These are phyloP conservation scores for Aspergillus sp. DNA, from an alignment of 2,329 filamentous ascomycete species.

Conservation along the genomic window DNA sequence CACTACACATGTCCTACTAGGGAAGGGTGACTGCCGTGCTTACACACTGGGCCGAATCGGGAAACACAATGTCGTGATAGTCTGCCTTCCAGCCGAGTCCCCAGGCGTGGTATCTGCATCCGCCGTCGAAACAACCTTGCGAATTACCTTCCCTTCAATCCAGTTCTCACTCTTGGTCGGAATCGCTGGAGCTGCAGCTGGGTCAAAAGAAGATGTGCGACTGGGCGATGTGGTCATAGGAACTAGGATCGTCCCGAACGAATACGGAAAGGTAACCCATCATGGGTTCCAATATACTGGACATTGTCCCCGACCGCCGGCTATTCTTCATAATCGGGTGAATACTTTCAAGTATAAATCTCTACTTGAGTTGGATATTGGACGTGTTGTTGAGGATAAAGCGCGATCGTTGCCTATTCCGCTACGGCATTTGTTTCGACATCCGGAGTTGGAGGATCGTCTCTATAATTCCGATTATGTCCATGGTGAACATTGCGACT, in stretches of 20 bases:
- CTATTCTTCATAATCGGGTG: slow-evolving; percentile 6
- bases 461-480: slow-evolving; percentile 12
- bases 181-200: slow-evolving; percentile 25
- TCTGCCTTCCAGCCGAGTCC: slow-evolving; percentile 8
- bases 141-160: slow-evolving; percentile 19
- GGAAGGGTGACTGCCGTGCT: slow-evolving; percentile 7
- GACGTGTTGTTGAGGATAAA: slow-evolving; percentile 3
- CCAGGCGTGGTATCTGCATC: slow-evolving; percentile 17
- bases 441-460: slow-evolving; percentile 8
- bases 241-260: slow-evolving; percentile 24
- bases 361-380: not conserved
- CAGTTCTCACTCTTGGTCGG: slow-evolving; percentile 22
- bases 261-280: slow-evolving; percentile 20
- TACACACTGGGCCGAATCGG: slow-evolving; percentile 13
- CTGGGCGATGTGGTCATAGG: slow-evolving; percentile 29
- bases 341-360: not conserved
- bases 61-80: slow-evolving; percentile 15
- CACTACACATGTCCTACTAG: not conserved
- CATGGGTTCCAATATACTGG: slow-evolving; percentile 19
- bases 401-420: not conserved
- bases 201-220: slow-evolving; percentile 17
- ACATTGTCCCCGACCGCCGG: not conserved
- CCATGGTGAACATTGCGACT: slow-evolving; percentile 8
- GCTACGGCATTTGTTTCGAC: not conserved
- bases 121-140: not conserved